Base-by-base conservation (phyloP, 441 rosid genomes). In the Jatropha multifida region DNA sequence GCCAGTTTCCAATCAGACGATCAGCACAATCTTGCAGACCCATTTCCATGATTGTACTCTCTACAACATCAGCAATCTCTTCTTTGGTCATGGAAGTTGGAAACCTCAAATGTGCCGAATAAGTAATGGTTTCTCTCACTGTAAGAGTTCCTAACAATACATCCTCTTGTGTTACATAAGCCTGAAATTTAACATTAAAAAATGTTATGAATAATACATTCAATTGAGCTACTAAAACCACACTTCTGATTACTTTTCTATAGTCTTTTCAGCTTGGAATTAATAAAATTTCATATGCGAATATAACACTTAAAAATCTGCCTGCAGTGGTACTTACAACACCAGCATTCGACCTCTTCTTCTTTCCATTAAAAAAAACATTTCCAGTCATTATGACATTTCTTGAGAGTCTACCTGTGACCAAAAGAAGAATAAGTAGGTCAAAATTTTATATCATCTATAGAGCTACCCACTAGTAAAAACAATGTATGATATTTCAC, bases 151-250 rank as follows among this genome's bases (percentile, higher is more conserved):
- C 97, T 78, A 96, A 78, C 68, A 96, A 32, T 18, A 91, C 81
- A 68, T 96, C 93, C 62, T 95, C 97, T 85, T 96, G 98, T 38
- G 99, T 96, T 84, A 93, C 99, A 83, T 96, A 93, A 60, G 99
- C 99, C 99, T 93, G 84, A 72, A 60, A 59, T 44, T 32, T 17
- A 11, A 66, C 27, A 66, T 37, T 49, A 62, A 41, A 60, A 60
- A 58, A 69, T 13, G 1, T 8, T n/a, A 56, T 17, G n/a, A 48
- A 3, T 60, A 32, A 32, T 4, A 23, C 6, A 13, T 64, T 64
- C 55, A 41, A 41, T 51, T 63, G 38, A n/a, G 56, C 26, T 61
- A 40, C 26, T 61, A 40, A 71, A 59, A 42, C 20, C 74, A 38
- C 62, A 49, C 14, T 52, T 32, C 26, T 11, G 63, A 12, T 6